phyloP scores from a whole-genome alignment of 495 filamentous ascomycete genomes.

The Penicillium mononematosum region DNA sequence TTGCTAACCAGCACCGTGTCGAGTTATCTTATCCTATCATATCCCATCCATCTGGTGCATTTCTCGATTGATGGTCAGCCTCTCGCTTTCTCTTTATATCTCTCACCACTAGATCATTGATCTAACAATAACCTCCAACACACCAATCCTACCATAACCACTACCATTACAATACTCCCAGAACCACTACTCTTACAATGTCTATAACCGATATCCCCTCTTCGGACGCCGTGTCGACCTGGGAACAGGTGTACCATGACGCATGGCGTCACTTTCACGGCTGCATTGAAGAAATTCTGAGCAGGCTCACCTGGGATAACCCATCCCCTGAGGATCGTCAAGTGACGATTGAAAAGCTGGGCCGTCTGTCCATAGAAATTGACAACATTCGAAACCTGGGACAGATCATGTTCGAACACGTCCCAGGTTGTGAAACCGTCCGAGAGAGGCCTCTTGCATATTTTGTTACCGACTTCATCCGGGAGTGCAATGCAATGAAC shows the following conservation, averaged over 20 bases:
- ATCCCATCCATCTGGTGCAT: neutral
- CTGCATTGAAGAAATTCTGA: accelerated
- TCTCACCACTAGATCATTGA: neutral
- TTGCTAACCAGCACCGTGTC: neutral
- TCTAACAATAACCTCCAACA: neutral
- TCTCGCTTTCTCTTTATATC: neutral
- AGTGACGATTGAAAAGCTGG: neutral
- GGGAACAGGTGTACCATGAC: neutral
- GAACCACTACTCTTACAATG: neutral
- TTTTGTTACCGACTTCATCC: neutral
- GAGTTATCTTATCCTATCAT: neutral
- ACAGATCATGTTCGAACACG: neutral
- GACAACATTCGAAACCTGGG: neutral
- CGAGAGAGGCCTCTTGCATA: neutral
- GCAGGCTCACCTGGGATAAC: neutral
- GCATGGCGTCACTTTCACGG: neutral
- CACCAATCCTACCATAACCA: no score
- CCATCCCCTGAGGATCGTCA: neutral
- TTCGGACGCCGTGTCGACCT: neutral
- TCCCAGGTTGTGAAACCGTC: neutral
- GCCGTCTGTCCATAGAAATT: neutral
- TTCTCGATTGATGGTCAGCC: neutral
- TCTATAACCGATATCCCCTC: neutral
- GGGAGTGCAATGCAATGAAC: neutral
- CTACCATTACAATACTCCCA: neutral